Evolutionary conservation across 805 yeast genomes (phyloP).

Genomic region (Wickerhamomyces strasburgensis): DNA sequence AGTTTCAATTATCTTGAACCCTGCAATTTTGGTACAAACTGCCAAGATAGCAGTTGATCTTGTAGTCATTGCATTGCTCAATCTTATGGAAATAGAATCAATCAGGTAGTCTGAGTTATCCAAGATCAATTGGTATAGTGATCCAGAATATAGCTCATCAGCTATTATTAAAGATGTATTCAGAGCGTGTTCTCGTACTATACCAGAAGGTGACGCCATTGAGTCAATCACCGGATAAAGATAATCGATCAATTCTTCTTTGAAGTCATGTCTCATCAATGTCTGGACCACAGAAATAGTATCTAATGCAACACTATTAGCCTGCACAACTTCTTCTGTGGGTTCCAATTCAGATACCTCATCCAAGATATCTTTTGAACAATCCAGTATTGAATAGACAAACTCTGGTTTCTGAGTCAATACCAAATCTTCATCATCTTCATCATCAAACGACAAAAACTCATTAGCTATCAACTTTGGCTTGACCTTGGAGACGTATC

Average conservation of each 20-base stretch:
- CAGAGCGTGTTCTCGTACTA: constrained; percentile 48
- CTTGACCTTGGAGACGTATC: constrained; percentile 13
- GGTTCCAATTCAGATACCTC: constrained; percentile 24
- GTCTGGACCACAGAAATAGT: constrained; percentile 34
- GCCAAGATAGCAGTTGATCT: constrained; percentile 71
- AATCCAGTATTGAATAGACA: constrained; percentile 30
- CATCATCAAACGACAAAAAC: constrained; percentile 28
- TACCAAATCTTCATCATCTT: constrained; percentile 6
- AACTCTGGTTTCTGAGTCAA: constrained; percentile 23
- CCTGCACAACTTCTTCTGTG: constrained; percentile 11
- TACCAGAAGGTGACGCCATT: constrained; percentile 50
- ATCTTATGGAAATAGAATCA: constrained; percentile 67
- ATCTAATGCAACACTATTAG: constrained; percentile 37
- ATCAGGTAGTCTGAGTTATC: constrained; percentile 77
- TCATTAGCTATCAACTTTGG: constrained; percentile 19
- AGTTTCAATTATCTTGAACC: constrained; percentile 56
- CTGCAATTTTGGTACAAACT: constrained; percentile 67
- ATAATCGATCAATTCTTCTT: constrained; percentile 60
- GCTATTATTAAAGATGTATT: constrained; percentile 49
- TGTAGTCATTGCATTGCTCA: constrained; percentile 66
- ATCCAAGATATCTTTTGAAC: constrained; percentile 40
- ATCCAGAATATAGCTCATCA: constrained; percentile 45
- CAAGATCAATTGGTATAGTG: constrained; percentile 49
- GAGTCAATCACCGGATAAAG: constrained; percentile 70
- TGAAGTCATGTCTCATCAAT: constrained; percentile 22